Conservation (phyloP, 202 grass and related monocot species). For the Carex arenaria region DNA sequence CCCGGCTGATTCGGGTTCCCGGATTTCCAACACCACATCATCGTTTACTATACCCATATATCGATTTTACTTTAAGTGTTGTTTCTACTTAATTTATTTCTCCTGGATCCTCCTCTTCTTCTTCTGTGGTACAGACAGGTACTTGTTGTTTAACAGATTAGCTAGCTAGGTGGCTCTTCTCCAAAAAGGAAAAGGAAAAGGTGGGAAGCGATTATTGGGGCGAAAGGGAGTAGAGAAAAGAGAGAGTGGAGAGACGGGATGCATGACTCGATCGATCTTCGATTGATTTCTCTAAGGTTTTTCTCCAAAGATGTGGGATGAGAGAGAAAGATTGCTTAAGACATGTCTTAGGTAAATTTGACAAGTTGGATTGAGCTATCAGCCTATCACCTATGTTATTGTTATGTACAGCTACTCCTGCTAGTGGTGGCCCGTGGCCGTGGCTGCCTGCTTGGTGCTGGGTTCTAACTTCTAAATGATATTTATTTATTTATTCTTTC, state of each 20-base stretch:
- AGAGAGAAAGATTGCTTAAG: slow-evolving; percentile 4
- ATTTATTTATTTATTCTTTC: no score
- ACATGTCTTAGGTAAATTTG: neutral
- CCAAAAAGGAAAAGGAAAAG: neutral
- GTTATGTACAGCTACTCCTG: no score
- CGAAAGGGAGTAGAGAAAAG: neutral
- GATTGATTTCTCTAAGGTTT: neutral
- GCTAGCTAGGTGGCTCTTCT: neutral
- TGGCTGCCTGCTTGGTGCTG: no score
- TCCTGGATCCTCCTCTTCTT: neutral
- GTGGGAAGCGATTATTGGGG: neutral
- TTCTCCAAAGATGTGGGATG: slow-evolving; percentile 4
- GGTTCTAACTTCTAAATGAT: no score
- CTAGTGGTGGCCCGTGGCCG: no score
- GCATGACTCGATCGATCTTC: neutral
- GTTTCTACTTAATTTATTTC: neutral
- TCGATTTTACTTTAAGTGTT: neutral
- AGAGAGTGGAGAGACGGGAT: neutral
- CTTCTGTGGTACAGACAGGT: neutral
- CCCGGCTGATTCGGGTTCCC: slow-evolving; percentile 34
- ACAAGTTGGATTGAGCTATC: neutral
- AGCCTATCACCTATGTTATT: no score
- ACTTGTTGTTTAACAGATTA: neutral
- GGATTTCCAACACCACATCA: slow-evolving; percentile 51
- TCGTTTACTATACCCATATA: slow-evolving; percentile 56